Conservation (phyloP, 495 filamentous ascomycete species). For the Penicillium salamii region DNA sequence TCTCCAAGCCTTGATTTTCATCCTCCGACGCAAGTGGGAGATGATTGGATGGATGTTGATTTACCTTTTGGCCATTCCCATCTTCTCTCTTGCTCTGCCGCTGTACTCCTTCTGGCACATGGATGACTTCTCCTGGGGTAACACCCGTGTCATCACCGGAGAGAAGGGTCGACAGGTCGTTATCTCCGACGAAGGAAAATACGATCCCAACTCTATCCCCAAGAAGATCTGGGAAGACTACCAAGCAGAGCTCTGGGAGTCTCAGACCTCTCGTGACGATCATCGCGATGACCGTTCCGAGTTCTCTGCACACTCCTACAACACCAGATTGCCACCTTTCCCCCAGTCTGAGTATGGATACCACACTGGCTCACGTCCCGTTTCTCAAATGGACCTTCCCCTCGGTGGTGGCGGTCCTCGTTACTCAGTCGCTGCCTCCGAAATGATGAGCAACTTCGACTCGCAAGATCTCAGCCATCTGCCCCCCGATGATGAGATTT, state of each 20-base stretch:
- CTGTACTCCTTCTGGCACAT: conserved; percentile 99
- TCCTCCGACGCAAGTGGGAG: conserved; percentile 93
- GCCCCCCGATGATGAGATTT: conserved; percentile 83
- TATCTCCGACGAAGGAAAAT: conserved; percentile 97
- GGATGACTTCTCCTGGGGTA: conserved; percentile 99
- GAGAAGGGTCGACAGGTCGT: conserved; percentile 90
- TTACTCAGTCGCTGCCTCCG: conserved; percentile 78
- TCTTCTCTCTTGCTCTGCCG: conserved; percentile 88
- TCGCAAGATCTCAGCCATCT: conserved; percentile 69
- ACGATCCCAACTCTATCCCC: conserved; percentile 88
- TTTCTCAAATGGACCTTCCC: conserved; percentile 67
- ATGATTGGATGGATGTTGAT: conserved; percentile 99
- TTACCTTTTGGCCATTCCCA: conserved; percentile 86
- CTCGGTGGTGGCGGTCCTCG: conserved; percentile 53
- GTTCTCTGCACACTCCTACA: conserved; percentile 85
- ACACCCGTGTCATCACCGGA: conserved; percentile 95
- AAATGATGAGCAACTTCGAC: conserved; percentile 65
- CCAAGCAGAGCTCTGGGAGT: conserved; percentile 90
- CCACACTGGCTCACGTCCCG: conserved; percentile 60
- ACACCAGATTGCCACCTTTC: conserved; percentile 72
- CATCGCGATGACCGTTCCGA: conserved; percentile 87
- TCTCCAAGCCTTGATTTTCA: conserved; percentile 96
- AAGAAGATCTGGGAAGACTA: conserved; percentile 99
- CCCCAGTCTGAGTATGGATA: conserved; percentile 46
- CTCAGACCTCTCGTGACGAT: conserved; percentile 82